Base-by-base conservation (phyloP, 306 rosid genomes). In the Sesbania bispinosa region DNA sequence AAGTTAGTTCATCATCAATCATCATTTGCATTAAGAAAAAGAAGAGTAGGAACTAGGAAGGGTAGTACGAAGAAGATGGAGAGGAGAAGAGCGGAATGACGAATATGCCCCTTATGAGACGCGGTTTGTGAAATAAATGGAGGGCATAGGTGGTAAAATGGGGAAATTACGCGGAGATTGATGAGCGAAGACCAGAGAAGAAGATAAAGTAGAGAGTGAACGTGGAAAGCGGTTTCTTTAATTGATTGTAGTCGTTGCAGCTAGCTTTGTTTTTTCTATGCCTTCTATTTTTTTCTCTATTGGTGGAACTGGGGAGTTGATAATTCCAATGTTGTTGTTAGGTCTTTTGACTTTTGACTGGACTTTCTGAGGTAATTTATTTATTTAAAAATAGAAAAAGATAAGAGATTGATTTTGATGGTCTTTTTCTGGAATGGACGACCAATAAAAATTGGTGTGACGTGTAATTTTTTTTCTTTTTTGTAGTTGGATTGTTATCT, bases 71-170 rank as follows among this genome's bases (percentile, higher is more conserved):
- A 33, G 14, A 21, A 70, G 74, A 29, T 26, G 61, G 43, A 8
- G 52, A 36, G 33, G 68, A 16, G 58, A 1, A n/a, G 4, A 1
- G 0, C 0, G 4, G 15, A 71, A 55, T 76, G 62, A 85, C 86
- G 30, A 1, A 4, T 29, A 1, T 66, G 38, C 19, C 84, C 81
- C n/a, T 61, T 0, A 19, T 9, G 54, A 41, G 71, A 86, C 94
- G 92, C 92, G 92, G 80, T 86, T 81, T 64, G 74, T 71, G 62
- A 14, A 72, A 35, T 59, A 46, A 38, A 27, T 14, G 11, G 42
- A 19, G 54, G 73, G 48, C 33, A 66, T 10, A 30, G 14, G 8
- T 18, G 74, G 71, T 35, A 47, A 73, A 50, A 4, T 24, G 7
- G 16, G 5, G 36, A 58, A 58, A 27, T 71, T 21, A 20, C 65